A percentile compares a stretch with the other conserved stretches of the same genome.
These are phyloP conservation scores for Emergomyces africanus DNA, from an alignment of 2,329 filamentous ascomycete species.

Conservation along the genomic window DNA sequence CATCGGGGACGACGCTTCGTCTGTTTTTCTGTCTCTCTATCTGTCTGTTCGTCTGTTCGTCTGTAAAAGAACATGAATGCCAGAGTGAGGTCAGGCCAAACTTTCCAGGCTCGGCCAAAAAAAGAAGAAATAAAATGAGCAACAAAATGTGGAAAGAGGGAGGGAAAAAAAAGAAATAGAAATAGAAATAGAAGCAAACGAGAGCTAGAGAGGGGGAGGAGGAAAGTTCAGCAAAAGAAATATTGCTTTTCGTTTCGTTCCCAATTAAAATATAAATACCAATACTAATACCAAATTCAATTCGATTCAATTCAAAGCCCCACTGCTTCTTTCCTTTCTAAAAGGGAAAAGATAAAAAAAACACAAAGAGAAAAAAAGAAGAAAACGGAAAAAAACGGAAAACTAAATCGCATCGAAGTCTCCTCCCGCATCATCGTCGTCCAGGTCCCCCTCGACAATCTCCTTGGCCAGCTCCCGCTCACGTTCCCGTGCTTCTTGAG, in stretches of 20 bases:
- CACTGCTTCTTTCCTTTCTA: not conserved
- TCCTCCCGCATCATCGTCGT: slow-evolving; percentile 89
- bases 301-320: not conserved
- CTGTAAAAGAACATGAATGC: not conserved
- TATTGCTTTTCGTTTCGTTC: not conserved
- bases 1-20: not conserved
- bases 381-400: not conserved
- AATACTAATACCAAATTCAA: not conserved
- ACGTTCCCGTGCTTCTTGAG: slow-evolving; percentile 91
- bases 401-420: slow-evolving; percentile 88
- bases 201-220: not conserved
- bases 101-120: not conserved
- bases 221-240: not conserved
- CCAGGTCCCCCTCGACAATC: slow-evolving; percentile 93
- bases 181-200: no score
- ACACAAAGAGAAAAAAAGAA: slow-evolving; percentile 6
- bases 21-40: no score
- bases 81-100: not conserved
- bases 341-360: no score
- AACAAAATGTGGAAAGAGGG: not conserved
- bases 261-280: slow-evolving; percentile 3
- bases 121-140: not conserved
- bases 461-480: slow-evolving; percentile 97
- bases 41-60: no score
- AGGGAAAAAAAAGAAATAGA: no score